These are phyloP conservation scores for Haplosporangium sp. DNA, from an alignment of 371 early-diverging fungal genomes.

Conservation along the genomic window DNA sequence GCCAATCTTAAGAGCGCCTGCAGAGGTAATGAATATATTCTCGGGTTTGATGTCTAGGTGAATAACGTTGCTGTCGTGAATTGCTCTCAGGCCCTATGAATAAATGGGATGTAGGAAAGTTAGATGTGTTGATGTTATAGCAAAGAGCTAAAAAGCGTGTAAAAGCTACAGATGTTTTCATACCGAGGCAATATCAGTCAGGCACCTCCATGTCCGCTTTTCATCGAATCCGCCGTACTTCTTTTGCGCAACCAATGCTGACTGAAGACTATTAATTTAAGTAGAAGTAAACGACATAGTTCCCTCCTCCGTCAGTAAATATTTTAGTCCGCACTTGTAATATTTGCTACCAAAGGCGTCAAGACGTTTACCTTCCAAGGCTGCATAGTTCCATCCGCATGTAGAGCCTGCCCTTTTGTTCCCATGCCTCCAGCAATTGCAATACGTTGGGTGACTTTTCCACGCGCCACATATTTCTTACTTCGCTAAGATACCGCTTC, in stretches of 20 bases:
- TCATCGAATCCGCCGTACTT: constrained; percentile 67
- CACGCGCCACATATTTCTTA: constrained; percentile 77
- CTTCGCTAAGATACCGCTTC: constrained; percentile 81
- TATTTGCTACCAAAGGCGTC: constrained; percentile 14
- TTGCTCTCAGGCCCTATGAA: constrained; percentile 71
- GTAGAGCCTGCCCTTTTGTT: constrained; percentile 88
- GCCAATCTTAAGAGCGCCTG: constrained; percentile 79
- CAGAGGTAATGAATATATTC: constrained; percentile 80
- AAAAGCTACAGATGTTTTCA: not conserved
- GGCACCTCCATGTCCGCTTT: constrained; percentile 78
- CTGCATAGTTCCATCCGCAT: constrained; percentile 91
- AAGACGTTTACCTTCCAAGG: constrained; percentile 72
- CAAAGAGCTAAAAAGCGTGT: not conserved
- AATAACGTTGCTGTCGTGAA: constrained; percentile 77
- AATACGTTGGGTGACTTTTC: constrained; percentile 71
- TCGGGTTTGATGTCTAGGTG: constrained; percentile 94
- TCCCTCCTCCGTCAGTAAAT: not conserved
- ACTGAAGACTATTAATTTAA: constrained; percentile 37
- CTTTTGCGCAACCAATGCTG: constrained; percentile 54
- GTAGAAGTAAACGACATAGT: not conserved
- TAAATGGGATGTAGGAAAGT: not conserved
- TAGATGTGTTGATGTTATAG: not conserved
- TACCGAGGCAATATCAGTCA: constrained; percentile 78
- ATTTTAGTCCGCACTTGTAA: not conserved
- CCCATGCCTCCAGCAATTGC: constrained; percentile 86